Base-by-base conservation (phyloP, 345 rosid genomes). In the Euphorbia peplus region DNA sequence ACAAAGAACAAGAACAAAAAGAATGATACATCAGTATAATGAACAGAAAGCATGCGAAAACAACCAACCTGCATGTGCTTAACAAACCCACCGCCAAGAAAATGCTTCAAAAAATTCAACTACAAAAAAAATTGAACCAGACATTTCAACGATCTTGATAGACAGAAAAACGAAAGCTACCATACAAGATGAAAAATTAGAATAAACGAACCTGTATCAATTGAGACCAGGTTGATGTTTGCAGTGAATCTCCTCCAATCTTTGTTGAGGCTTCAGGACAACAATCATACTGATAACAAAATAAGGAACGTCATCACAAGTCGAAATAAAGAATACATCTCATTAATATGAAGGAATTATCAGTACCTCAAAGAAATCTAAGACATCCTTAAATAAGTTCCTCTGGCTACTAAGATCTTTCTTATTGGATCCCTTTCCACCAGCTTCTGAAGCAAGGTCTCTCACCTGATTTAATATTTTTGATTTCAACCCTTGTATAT, bases 391-490 rank as follows among this genome's bases (percentile, higher is more conserved):
- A 72, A 95, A 95, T 62, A 88, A 70, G 78, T 86, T 90, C 15
- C 99, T 78, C 79, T 95, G 99, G 73, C 71, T 87, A 77, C 76
- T 88, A 53, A 95, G 98, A 76, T 88, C 93, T 80, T 91, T 91
- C 89, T 95, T 95, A 32, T 85, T 82, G 26, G 97, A 87, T 67
- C 99, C 98, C 78, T 88, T 95, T 66, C 98, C 99, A 47, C 88
- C 95, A 10, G 99, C 99, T 83, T 91, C 99, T 30, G 71, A 76
- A 70, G 99, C 81, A 42, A 91, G 98, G 75, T 70, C 72, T 78
- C 87, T 82, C 57, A 87, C 90, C 82, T 95, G 95, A 60, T 82
- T 85, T 51, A 85, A 51, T 69, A 90, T 73, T 82, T 87, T 90
- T 37, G 76, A 58, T 73, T 75, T 90, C 75, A 91, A 72, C 46